Evolutionary conservation across 192 early-diverging fungal genomes (phyloP), one percentile per base, ranked within the genome.

Genomic region (Paraglomus occultum): DNA sequence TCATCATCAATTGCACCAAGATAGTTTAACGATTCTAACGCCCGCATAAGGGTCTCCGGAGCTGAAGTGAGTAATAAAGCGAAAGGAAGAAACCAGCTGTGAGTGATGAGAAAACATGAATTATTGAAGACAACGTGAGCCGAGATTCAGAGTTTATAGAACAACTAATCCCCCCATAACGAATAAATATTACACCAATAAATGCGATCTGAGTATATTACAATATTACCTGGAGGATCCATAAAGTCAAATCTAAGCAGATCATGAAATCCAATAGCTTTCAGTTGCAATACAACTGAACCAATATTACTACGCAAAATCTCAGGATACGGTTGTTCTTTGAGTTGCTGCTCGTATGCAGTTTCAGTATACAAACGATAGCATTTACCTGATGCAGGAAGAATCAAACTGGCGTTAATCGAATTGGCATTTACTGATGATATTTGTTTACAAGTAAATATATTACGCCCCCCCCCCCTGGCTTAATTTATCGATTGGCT

Each of bases 161-260:
- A 3, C 3, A 31, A 31, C 3, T 31, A 31, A 31, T 31, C 31
- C 31, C 1, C 31, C 3, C 31, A 31, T 31, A 31, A 31, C 31
- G 31, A 31, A 31, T 31, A 2, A 31, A 31, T 31, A 31, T 31
- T 31, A 31, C 31, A 3, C 31, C 31, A 31, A 3, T 31, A 31
- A n/a, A 31, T 31, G 31, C 31, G 31, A 31, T 15, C 17, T 50
- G 17, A 15, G 17, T 50, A 15, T 15, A 50, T 4, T 39, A 72
- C 71, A 5, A 79, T 82, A 50, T 89, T 82, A 0, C 90, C 87
- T 7, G 97, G 97, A 31, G 87, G 83, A 71, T 99, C 97, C 87
- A 99, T 91, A 76, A 91, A 99, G 66, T 97, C 96, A 79, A 99
- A 99, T 23, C 74, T 71, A 64, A 92, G 76, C n/a, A 96, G 85